Percentiles rank a stretch among this genome's conserved stretches.
Conservation (phyloP, 1,139 yeast genomes). For the Geotrichum fermentans region DNA sequence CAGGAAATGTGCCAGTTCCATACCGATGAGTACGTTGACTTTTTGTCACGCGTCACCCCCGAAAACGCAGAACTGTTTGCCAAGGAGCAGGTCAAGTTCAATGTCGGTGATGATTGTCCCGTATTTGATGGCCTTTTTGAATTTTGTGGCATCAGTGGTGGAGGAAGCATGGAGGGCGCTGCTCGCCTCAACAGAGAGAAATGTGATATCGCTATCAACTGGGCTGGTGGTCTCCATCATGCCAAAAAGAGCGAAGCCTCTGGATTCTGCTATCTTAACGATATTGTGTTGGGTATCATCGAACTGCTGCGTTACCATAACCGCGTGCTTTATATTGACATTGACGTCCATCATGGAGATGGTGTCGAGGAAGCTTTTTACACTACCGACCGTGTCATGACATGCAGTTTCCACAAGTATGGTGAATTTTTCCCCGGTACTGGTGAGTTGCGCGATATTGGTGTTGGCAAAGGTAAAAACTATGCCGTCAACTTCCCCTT, state of each 20-base stretch:
- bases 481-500: slow-evolving; percentile 85
- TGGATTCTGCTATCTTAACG: slow-evolving; percentile 91
- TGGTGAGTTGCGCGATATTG: slow-evolving; percentile 83
- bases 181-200: slow-evolving; percentile 87
- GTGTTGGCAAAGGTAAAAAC: slow-evolving; percentile 84
- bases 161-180: slow-evolving; percentile 97
- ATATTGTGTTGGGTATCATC: slow-evolving; percentile 84
- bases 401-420: slow-evolving; percentile 93
- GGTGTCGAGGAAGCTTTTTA: slow-evolving; percentile 98
- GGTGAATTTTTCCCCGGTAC: slow-evolving; percentile 97
- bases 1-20: slow-evolving; percentile 99
- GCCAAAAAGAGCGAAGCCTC: slow-evolving; percentile 94
- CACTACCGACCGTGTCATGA: slow-evolving; percentile 95
- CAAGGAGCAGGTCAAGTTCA: slow-evolving; percentile 89
- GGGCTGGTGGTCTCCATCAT: slow-evolving; percentile 96
- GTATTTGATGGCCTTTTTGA: slow-evolving; percentile 95
- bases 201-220: slow-evolving; percentile 92
- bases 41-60: slow-evolving; percentile 87
- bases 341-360: slow-evolving; percentile 97
- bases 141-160: slow-evolving; percentile 90
- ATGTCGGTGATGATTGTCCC: slow-evolving; percentile 96
- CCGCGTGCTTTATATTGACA: slow-evolving; percentile 90
- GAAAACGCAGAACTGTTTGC: slow-evolving; percentile 88
- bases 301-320: slow-evolving; percentile 89
- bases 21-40: slow-evolving; percentile 94